These are phyloP conservation scores for Dothiorella sarmentorum DNA, from an alignment of 2,329 filamentous ascomycete genomes.

Conservation along the genomic window DNA sequence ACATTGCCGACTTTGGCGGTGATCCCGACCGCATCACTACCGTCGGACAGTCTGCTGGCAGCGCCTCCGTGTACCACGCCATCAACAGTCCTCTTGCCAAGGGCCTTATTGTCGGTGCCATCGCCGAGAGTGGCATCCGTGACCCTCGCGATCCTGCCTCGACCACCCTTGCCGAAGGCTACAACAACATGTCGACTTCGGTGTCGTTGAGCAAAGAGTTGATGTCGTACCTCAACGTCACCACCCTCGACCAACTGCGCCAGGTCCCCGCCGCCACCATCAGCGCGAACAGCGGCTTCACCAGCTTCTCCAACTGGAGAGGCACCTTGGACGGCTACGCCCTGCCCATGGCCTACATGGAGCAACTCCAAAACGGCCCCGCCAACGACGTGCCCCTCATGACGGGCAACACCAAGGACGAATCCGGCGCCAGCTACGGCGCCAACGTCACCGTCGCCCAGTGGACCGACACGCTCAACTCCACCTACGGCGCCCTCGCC, in stretches of 20 bases:
- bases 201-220: constrained; percentile 4
- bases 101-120: constrained; percentile 27
- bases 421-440: constrained; percentile 26
- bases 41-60: constrained; percentile 30
- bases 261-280: neutral
- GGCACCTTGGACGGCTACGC: constrained; percentile 20
- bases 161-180: neutral
- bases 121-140: constrained; percentile 28
- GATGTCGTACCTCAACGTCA: constrained; percentile 3
- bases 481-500: constrained; percentile 21
- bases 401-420: constrained; percentile 32
- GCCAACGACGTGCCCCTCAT: constrained; percentile 30
- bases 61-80: constrained; percentile 22
- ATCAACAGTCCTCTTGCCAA: constrained; percentile 28
- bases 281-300: neutral
- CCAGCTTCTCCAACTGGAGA: neutral
- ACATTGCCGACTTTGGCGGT: constrained; percentile 36
- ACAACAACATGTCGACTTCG: constrained; percentile 5
- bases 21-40: constrained; percentile 37
- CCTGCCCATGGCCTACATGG: constrained; percentile 28
- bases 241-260: constrained; percentile 15
- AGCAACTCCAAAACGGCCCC: constrained; percentile 25
- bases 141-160: constrained; percentile 24
- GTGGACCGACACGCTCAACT: constrained; percentile 21
- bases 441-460: constrained; percentile 23